Conservation (phyloP, 2,329 filamentous ascomycete species). For the Neofusicoccum parvum region DNA sequence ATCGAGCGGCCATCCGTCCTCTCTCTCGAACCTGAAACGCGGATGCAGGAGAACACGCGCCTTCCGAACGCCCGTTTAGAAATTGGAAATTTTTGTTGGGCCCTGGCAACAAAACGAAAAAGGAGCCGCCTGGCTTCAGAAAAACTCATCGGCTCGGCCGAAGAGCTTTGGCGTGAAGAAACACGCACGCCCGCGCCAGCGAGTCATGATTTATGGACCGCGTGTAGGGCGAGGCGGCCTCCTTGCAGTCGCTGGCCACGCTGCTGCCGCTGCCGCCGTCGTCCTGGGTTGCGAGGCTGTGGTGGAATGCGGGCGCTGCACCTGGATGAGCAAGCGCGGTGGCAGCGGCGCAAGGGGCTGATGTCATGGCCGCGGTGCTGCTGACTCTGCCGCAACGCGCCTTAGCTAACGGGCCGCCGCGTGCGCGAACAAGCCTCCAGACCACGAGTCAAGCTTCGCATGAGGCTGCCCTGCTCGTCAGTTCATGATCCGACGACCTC, state of each 20-base stretch:
- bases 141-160: background rate
- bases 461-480: background rate
- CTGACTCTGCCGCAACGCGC: background rate
- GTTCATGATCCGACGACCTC: background rate
- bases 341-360: background rate
- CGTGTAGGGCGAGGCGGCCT: background rate
- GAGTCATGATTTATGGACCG: constrained; percentile 4
- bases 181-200: background rate
- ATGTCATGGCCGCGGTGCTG: background rate
- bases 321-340: background rate
- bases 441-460: background rate
- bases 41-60: background rate
- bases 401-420: background rate
- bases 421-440: constrained; percentile 2
- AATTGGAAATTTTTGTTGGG: background rate
- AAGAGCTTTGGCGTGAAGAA: background rate
- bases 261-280: too few relatives aligned
- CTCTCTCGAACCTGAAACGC: background rate
- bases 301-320: background rate
- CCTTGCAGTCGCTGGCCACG: background rate
- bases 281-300: background rate
- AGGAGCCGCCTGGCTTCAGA: background rate
- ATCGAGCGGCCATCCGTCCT: background rate
- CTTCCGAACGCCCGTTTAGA: background rate
- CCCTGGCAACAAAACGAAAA: background rate